Percentiles rank a stretch among this genome's conserved stretches.
These are phyloP conservation scores for Durotheca rogersii DNA, from an alignment of 495 filamentous ascomycete genomes.

Conservation along the genomic window DNA sequence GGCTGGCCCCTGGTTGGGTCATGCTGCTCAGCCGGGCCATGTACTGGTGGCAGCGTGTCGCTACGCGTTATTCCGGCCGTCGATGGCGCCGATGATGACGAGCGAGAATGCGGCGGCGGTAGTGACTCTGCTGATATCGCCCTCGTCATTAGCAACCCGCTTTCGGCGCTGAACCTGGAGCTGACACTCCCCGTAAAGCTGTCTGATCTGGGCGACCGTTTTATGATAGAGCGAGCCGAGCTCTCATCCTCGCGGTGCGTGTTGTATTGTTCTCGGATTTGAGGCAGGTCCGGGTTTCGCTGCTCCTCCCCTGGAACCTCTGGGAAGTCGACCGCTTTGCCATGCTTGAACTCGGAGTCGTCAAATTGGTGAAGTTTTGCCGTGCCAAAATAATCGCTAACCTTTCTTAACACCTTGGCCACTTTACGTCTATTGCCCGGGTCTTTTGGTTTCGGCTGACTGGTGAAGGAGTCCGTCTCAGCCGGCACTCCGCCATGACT, in stretches of 20 bases:
- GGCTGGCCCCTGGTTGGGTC: constrained; percentile 8
- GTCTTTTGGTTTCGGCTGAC: constrained; percentile 11
- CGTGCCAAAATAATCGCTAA: constrained; percentile 43
- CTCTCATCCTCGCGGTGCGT: constrained; percentile 24
- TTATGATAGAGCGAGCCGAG: constrained; percentile 13
- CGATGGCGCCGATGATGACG: constrained; percentile 12
- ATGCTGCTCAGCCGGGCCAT: constrained; percentile 12
- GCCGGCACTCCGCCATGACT: not conserved
- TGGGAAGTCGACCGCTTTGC: constrained; percentile 49
- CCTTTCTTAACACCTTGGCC: constrained; percentile 35
- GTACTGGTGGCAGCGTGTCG: constrained; percentile 24
- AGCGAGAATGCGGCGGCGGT: constrained; percentile 5
- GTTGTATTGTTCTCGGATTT: constrained; percentile 45
- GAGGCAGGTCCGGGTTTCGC: constrained; percentile 42
- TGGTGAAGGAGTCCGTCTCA: constrained; percentile 1
- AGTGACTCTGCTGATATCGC: constrained; percentile 16
- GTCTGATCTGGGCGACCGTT: constrained; percentile 22
- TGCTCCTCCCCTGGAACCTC: constrained; percentile 52
- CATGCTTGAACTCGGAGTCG: constrained; percentile 47
- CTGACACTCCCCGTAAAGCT: constrained; percentile 32
- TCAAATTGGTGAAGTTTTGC: constrained; percentile 45
- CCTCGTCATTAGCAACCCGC: constrained; percentile 10
- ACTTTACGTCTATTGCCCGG: constrained; percentile 44
- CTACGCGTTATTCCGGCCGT: constrained; percentile 16
- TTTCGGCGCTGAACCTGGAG: constrained; percentile 20